Evolutionary conservation across 2,329 filamentous ascomycete species (phyloP).

Genomic region (Colletotrichum eleusines): DNA sequence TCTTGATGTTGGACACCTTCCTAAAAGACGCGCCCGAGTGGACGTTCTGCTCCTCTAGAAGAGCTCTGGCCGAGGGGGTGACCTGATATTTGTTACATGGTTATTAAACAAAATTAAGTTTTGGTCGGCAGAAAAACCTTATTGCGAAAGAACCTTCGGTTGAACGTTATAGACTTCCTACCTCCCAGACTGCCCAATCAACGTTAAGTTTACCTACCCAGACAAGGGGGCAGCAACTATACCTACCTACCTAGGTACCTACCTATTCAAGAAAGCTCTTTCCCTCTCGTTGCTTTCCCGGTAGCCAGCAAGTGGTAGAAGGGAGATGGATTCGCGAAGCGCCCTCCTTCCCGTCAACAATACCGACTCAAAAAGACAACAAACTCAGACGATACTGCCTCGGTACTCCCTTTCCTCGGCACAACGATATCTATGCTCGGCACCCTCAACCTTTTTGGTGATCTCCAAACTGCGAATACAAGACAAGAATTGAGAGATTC

Average conservation of each 20-base stretch:
- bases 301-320: too few relatives aligned
- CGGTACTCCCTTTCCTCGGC: not conserved
- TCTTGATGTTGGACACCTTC: constrained; percentile 41
- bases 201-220: too few relatives aligned
- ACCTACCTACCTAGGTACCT: too few relatives aligned
- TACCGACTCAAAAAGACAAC: not conserved
- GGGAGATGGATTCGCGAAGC: not conserved
- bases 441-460: not conserved
- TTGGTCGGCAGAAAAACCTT: too few relatives aligned
- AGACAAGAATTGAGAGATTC: not conserved
- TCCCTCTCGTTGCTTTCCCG: not conserved
- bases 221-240: too few relatives aligned
- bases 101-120: too few relatives aligned
- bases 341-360: not conserved
- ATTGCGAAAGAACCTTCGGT: too few relatives aligned
- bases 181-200: too few relatives aligned
- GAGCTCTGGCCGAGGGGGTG: too few relatives aligned
- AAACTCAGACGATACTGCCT: not conserved
- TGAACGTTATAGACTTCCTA: too few relatives aligned
- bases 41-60: constrained; percentile 42
- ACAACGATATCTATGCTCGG: not conserved
- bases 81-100: too few relatives aligned
- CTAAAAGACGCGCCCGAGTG: constrained; percentile 40
- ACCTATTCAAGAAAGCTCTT: not conserved
- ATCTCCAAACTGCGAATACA: not conserved